Evolutionary conservation across 257 asterid species (phyloP).

Genomic region (Agastache rugosa): DNA sequence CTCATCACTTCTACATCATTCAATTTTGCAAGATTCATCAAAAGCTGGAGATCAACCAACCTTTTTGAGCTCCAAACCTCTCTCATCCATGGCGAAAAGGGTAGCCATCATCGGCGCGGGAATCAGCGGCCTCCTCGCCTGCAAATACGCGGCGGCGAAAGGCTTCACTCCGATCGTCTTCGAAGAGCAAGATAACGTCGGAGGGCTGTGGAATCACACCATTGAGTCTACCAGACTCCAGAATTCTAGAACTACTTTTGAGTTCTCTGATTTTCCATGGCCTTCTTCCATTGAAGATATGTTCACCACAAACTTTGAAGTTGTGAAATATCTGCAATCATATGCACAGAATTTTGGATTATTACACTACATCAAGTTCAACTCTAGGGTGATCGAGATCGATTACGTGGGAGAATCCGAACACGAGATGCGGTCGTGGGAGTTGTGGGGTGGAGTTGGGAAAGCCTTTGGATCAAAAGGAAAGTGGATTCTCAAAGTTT

Average conservation of each 20-base stretch:
- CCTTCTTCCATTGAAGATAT: conserved; percentile 49
- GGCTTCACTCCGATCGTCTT: conserved; percentile 54
- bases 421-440: conserved; percentile 54
- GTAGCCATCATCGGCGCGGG: conserved; percentile 72
- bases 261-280: conserved; percentile 75
- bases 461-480: conserved; percentile 65
- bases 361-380: conserved; percentile 44
- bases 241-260: conserved; percentile 32
- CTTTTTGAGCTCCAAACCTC: too few species aligned
- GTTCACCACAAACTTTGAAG: conserved; percentile 40
- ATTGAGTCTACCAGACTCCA: conserved; percentile 61
- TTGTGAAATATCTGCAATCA: conserved; percentile 49
- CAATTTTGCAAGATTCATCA: too few species aligned
- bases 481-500: conserved; percentile 62
- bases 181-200: conserved; percentile 49
- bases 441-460: conserved; percentile 59
- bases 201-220: conserved; percentile 70
- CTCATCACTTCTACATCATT: too few species aligned
- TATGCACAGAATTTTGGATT: conserved; percentile 57
- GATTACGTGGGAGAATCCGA: conserved; percentile 54
- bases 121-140: conserved; percentile 61
- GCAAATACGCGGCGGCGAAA: conserved; percentile 47
- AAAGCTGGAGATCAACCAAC: too few species aligned
- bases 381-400: conserved; percentile 46
- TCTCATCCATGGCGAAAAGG: conserved; percentile 48